Evolutionary conservation across 805 yeast genomes (phyloP).

Genomic region (Candida hispaniensis): DNA sequence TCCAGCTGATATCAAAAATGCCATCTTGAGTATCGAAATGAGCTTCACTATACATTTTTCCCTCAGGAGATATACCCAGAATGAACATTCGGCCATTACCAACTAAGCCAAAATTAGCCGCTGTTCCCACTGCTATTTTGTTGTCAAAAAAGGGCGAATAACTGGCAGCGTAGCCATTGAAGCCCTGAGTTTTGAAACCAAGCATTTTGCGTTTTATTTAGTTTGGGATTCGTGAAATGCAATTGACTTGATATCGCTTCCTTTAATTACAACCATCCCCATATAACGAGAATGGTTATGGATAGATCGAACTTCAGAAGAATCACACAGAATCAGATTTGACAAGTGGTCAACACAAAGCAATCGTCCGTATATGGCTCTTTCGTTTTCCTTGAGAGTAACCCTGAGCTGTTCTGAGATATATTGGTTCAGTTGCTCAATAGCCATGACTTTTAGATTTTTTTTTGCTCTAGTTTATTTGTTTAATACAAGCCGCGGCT

Average conservation of each 20-base stretch:
- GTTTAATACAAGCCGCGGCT: no score
- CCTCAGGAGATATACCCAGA: slow-evolving; percentile 56
- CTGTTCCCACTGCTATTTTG: slow-evolving; percentile 77
- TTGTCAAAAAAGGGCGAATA: slow-evolving; percentile 90
- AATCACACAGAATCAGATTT: slow-evolving; percentile 28
- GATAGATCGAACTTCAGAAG: slow-evolving; percentile 26
- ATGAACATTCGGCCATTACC: slow-evolving; percentile 83
- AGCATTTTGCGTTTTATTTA: slow-evolving; percentile 39
- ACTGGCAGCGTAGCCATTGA: slow-evolving; percentile 75
- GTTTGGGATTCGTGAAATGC: slow-evolving; percentile 18
- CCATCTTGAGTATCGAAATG: slow-evolving; percentile 89
- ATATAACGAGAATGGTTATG: slow-evolving; percentile 22
- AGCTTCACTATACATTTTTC: slow-evolving; percentile 33
- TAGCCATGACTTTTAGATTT: no score
- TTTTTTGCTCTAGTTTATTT: no score
- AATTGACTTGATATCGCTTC: slow-evolving; percentile 22
- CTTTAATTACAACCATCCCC: slow-evolving; percentile 30
- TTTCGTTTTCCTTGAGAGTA: slow-evolving; percentile 21
- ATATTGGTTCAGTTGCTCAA: slow-evolving; percentile 17
- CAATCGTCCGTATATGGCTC: slow-evolving; percentile 28
- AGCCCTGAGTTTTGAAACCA: slow-evolving; percentile 62
- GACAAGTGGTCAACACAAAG: slow-evolving; percentile 25
- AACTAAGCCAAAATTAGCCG: slow-evolving; percentile 87
- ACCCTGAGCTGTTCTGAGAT: slow-evolving; percentile 24
- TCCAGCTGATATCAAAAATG: slow-evolving; percentile 79